phyloP scores from a whole-genome alignment of 345 rosid species.

The Eucalyptus marginata region DNA sequence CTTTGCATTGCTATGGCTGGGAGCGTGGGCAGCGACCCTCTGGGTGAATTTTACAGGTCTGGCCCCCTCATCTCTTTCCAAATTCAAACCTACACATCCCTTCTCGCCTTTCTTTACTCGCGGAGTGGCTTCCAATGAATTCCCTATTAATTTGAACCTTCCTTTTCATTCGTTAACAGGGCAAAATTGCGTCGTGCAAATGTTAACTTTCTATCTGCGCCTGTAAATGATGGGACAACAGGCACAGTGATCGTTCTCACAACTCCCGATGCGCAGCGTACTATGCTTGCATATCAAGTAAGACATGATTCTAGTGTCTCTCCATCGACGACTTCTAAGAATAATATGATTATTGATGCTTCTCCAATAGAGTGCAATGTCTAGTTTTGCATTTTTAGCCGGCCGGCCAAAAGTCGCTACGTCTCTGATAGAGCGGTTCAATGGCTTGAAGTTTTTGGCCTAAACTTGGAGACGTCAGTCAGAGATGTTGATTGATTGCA shows the following conservation, averaged over 20 bases:
- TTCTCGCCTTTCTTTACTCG: background rate
- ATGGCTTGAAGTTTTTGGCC: background rate
- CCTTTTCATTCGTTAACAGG: conserved; percentile 6
- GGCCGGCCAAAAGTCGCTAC: background rate
- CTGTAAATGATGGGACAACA: conserved; percentile 84
- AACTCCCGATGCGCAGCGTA: conserved; percentile 92
- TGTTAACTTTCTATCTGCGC: conserved; percentile 74
- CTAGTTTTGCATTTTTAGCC: background rate
- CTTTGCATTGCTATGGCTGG: conserved; percentile 87
- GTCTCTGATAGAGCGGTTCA: background rate
- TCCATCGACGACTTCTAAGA: background rate
- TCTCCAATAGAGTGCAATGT: background rate
- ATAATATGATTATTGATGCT: background rate
- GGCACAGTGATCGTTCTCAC: conserved; percentile 98
- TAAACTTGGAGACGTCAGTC: background rate
- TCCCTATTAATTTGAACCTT: background rate
- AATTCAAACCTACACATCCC: background rate
- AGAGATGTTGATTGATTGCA: background rate
- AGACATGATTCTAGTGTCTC: background rate
- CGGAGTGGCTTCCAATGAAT: background rate
- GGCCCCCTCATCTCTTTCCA: background rate
- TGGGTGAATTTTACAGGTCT: conserved; percentile 90
- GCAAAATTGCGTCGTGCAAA: conserved; percentile 69
- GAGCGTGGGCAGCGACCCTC: conserved; percentile 82
- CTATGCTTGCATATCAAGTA: conserved; percentile 97